Evolutionary conservation across 2,329 filamentous ascomycete genomes (phyloP).

Genomic region (Alternaria longipes): DNA sequence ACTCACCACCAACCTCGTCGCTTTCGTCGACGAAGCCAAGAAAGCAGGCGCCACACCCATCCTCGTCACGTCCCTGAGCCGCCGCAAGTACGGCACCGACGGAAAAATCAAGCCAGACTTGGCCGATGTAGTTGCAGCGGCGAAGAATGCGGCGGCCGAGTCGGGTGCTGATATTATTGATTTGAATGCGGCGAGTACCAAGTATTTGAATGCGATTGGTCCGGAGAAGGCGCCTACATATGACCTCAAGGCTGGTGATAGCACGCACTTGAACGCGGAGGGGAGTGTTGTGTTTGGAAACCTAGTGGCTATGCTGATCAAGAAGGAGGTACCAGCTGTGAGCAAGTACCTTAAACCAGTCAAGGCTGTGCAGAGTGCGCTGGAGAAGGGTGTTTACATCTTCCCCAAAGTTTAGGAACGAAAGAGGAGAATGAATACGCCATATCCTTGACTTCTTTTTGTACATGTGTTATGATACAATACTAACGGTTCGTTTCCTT

Average conservation of each 20-base stretch:
- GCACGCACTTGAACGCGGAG: constrained; percentile 32
- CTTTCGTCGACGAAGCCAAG: constrained; percentile 48
- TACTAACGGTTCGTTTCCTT: not conserved
- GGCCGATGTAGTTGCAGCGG: constrained; percentile 54
- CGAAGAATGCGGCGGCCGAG: constrained; percentile 57
- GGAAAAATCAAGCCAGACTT: constrained; percentile 57
- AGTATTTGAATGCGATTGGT: constrained; percentile 63
- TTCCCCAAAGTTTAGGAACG: constrained; percentile 13
- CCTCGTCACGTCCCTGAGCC: constrained; percentile 63
- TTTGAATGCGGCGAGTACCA: constrained; percentile 60
- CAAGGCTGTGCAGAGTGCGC: constrained; percentile 16
- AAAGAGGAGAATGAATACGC: not conserved
- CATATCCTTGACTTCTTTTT: not conserved
- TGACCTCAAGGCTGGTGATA: constrained; percentile 51
- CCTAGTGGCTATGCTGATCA: constrained; percentile 28
- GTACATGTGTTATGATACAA: not conserved
- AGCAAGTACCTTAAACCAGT: constrained; percentile 26
- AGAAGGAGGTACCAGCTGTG: constrained; percentile 17
- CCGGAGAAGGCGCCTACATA: constrained; percentile 58
- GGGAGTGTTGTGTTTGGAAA: constrained; percentile 39
- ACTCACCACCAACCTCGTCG: constrained; percentile 62
- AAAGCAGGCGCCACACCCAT: constrained; percentile 50
- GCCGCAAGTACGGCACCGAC: constrained; percentile 56
- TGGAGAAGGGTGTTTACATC: constrained; percentile 25
- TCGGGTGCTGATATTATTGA: constrained; percentile 57